Base-by-base conservation (phyloP, 2,329 filamentous ascomycete genomes). In the Botrytis medusae region DNA sequence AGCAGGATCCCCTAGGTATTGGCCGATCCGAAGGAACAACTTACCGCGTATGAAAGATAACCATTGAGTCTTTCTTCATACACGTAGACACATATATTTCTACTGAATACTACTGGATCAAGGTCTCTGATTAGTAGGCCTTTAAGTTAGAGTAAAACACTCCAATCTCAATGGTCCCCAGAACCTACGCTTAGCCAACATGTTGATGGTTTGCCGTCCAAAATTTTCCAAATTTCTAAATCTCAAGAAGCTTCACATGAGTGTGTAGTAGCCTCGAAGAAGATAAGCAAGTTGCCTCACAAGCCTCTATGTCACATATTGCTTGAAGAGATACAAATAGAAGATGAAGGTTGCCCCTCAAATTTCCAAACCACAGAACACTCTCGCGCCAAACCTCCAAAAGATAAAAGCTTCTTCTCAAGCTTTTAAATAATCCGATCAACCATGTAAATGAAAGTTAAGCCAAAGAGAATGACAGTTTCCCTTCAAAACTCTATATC, bases 151-250 rank as follows among this genome's bases (percentile, higher is more conserved):
- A 40, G 29, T 40, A n/a, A 16, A 37, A 54, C 12, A 12, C 22
- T 16, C 44, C 14, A 54, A 40, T 54, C 64, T 22, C 64, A 54
- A 54, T 67, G 64, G 16, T 46, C 64, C 63, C 63, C 63, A 51
- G 44, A 67, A 29, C 1, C 42, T 29, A 44, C 29, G 22, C 18
- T 20, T 25, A 48, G 62, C 29, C 22, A 32, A 48, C 1, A 34
- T 12, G 16, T 48, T 64, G 14, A 64, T 40, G 59, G 59, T 16
- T 37, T 34, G 22, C 59, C 59, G 34, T 10, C 22, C 59, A 40
- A 40, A 34, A 18, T 16, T 44, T 48, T 29, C 14, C 29, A 34
- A 22, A 34, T 29, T 1, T 64, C 29, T n/a, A 51, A 12, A 51
- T 2, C 1, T n/a, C 48, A n/a, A 16, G 2, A 51, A 51, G 48